Evolutionary conservation across 768 basidiomycete genomes (phyloP).

Genomic region (Epithele typhae): DNA sequence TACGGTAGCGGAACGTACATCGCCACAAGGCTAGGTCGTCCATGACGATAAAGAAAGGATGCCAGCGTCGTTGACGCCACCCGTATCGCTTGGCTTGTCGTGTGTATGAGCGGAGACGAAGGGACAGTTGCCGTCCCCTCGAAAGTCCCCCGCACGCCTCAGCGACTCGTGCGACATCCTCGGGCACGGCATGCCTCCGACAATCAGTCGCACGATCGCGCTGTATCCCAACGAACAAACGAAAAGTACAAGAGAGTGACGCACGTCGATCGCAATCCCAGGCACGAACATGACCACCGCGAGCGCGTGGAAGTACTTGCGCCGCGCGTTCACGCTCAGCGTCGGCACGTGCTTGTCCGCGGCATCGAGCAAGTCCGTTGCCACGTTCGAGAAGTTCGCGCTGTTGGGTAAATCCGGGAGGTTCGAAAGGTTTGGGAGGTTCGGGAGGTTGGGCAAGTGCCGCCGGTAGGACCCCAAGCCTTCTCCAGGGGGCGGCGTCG

Average conservation of each 20-base stretch:
- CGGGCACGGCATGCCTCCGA: no score
- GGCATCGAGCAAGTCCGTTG: constrained; percentile 67
- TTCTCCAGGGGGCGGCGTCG: constrained; percentile 14
- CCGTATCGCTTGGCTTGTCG: no score
- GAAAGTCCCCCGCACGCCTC: no score
- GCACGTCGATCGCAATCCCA: constrained; percentile 86
- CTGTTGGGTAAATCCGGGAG: constrained; percentile 45
- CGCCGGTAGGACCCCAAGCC: constrained; percentile 29
- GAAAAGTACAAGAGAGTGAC: background rate
- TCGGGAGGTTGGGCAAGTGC: constrained; percentile 25
- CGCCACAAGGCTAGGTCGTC: no score
- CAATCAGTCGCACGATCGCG: no score
- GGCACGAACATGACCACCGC: constrained; percentile 97
- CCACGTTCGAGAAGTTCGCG: constrained; percentile 49
- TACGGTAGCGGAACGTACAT: no score
- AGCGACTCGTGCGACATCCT: no score
- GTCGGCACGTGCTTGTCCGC: constrained; percentile 90
- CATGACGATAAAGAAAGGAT: no score
- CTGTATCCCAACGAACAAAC: background rate
- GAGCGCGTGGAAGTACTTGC: constrained; percentile 96
- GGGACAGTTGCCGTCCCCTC: no score
- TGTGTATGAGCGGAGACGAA: no score
- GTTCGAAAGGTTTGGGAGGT: constrained; percentile 52
- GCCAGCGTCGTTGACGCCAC: no score
- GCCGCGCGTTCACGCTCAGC: constrained; percentile 82